phyloP scores from a whole-genome alignment of 805 yeast genomes.

The Wickerhamiella parazyma region DNA sequence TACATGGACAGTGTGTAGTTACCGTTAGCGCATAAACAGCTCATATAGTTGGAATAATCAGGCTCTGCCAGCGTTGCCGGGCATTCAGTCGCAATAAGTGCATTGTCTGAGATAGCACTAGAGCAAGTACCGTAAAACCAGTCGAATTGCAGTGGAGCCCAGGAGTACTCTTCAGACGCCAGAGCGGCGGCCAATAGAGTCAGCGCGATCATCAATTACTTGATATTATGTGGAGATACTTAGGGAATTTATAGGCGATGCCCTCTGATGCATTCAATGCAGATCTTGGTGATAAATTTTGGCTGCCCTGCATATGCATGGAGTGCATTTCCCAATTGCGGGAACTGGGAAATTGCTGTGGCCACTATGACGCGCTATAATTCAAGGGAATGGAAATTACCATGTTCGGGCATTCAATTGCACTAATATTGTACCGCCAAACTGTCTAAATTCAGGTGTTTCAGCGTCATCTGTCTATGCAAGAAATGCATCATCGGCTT shows the following conservation, averaged over 20 bases:
- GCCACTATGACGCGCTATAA: too few relatives aligned
- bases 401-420: too few relatives aligned
- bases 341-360: not conserved
- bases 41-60: not conserved
- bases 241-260: not conserved
- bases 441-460: too few relatives aligned
- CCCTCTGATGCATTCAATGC: not conserved
- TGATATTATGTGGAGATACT: not conserved
- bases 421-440: too few relatives aligned
- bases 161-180: not conserved
- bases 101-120: not conserved
- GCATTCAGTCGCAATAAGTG: not conserved
- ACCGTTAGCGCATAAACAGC: not conserved
- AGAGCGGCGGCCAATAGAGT: not conserved
- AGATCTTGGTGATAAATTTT: not conserved
- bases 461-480: too few relatives aligned
- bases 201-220: not conserved
- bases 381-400: too few relatives aligned
- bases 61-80: not conserved
- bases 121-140: slow-evolving; percentile 1
- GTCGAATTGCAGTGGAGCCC: not conserved
- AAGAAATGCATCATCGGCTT: too few relatives aligned
- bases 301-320: not conserved
- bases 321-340: not conserved
- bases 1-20: not conserved